Evolutionary conservation across 2,329 filamentous ascomycete genomes (phyloP), one percentile per base, ranked within the genome.

Genomic region (Cladosporium sp.): DNA sequence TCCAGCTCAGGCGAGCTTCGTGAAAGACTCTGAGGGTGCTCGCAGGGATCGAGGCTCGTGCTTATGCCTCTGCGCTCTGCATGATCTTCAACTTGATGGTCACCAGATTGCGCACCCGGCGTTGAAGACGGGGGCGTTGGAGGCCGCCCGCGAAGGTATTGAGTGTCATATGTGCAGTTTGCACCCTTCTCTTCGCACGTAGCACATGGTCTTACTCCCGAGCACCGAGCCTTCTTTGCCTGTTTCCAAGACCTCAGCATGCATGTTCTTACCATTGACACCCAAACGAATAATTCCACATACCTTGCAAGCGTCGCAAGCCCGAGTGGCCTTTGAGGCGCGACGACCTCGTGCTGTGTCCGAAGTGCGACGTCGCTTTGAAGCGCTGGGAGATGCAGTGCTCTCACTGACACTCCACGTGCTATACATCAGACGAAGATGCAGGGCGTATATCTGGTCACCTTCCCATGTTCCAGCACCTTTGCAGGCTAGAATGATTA

Each of bases 161-260:
- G 68, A 31, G 73, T 73, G 16, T 72, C 73, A 54, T 73, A 78
- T 18, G 74, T 71, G 62, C 75, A 78, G 13, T 52, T 52, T 6
- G 58, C 49, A 14, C 58, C 61, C 10, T 61, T 58, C 33, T 56
- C 56, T 19, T 50, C 54, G 55, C 68, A 72, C 1, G 64, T 55
- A 2, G 59, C 57, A 52, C 70, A 72, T 2, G 69, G 70, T n/a
- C 66, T 61, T 13, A 56, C 65, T 2, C 69, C 70, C n/a, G 60
- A 64, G 55, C 70, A 72, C 41, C 64, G 62, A 33, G 65, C 65
- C 56, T 72, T 70, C 52, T 67, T 68, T 35, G 46, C 38, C 53
- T 51, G n/a, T 22, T 16, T n/a, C 8, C 8, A 10, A 13, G 16
- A 13, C 32, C 31, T 48, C 13, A 46, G 14, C 43, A 46, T 8